Evolutionary conservation across 2,329 filamentous ascomycete species (phyloP), one percentile per base, ranked within the genome.

Genomic region (Apiospora arundinis): DNA sequence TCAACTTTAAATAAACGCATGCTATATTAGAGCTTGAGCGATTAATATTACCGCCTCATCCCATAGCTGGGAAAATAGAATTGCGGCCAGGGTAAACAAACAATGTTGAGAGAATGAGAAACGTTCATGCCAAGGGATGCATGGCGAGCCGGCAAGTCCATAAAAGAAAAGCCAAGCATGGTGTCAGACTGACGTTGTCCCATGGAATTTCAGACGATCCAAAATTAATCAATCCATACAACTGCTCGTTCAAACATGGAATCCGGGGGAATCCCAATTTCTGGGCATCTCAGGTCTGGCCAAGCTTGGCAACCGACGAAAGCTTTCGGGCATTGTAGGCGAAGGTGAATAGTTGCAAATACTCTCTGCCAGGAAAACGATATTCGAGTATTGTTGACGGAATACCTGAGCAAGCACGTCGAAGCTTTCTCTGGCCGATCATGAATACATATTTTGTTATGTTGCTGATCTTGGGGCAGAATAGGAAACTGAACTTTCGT

Each of bases 71-170:
- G 18, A 40, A 7, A n/a, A 40, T 40, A 21, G 32, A 40, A 21
- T 40, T 37, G 14, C 23, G 32, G 32, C 2, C 56, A 21, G 40
- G 56, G 56, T 18, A 63, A 63, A 63, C 56, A 48, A 45, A 45
- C 42, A 45, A 40, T 40, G 56, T 63, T 63, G 56, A 63, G 56
- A 4, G 18, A 14, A 45, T 16, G 12, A 40, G 7, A 63, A 40
- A 63, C 56, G 56, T 63, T 63, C 32, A 40, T 40, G 56, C 56
- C 56, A 63, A 63, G 32, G 32, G 32, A 32, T 32, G 32, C 32
- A 12, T 28, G 21, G 18, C 37, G 5, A 9, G 18, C 28, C 40
- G 9, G 32, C 56, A n/a, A n/a, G 32, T 23, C 28, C 56, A 40
- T 63, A n/a, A 32, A 37, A 45, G 21, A 32, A 37, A 40, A 63